Percentiles rank a stretch among this genome's conserved stretches.
phyloP scores from a whole-genome alignment of 345 rosid species.

The Lepidium didymum region DNA sequence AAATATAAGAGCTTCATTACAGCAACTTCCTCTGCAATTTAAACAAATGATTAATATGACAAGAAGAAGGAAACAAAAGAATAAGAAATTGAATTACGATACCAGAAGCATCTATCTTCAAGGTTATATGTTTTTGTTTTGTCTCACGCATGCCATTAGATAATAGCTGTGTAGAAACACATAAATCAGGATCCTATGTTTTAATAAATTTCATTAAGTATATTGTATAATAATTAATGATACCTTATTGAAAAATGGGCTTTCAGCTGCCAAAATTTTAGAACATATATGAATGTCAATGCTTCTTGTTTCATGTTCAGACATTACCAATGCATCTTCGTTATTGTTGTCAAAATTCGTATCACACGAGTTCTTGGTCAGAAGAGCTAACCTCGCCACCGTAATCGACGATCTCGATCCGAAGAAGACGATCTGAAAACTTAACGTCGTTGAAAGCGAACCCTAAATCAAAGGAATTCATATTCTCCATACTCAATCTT shows the following conservation, averaged over 20 bases:
- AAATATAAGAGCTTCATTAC: conserved; percentile 71
- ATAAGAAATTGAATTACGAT: background rate
- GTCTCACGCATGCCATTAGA: conserved; percentile 81
- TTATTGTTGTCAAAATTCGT: conserved; percentile 47
- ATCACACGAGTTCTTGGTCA: conserved; percentile 43
- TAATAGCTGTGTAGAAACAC: conserved; percentile 44
- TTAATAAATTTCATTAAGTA: background rate
- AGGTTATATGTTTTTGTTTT: conserved; percentile 56
- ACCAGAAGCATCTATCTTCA: conserved; percentile 71
- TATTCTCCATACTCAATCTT: background rate
- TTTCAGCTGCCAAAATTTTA: conserved; percentile 68
- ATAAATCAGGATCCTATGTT: background rate
- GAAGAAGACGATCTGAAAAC: conserved; percentile 74
- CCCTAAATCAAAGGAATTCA: conserved; percentile 32
- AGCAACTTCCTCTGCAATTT: conserved; percentile 65
- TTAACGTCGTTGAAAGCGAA: conserved; percentile 75
- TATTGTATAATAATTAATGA: background rate
- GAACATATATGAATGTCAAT: conserved; percentile 39
- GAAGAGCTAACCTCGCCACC: conserved; percentile 32
- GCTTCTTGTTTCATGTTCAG: conserved; percentile 32
- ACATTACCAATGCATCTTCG: conserved; percentile 51
- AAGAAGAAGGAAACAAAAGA: background rate
- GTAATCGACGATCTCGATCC: conserved; percentile 56
- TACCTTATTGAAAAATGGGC: conserved; percentile 78
- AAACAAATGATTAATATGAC: background rate